These are phyloP conservation scores for Mrakia blollopis DNA, from an alignment of 768 basidiomycete genomes.

Conservation along the genomic window DNA sequence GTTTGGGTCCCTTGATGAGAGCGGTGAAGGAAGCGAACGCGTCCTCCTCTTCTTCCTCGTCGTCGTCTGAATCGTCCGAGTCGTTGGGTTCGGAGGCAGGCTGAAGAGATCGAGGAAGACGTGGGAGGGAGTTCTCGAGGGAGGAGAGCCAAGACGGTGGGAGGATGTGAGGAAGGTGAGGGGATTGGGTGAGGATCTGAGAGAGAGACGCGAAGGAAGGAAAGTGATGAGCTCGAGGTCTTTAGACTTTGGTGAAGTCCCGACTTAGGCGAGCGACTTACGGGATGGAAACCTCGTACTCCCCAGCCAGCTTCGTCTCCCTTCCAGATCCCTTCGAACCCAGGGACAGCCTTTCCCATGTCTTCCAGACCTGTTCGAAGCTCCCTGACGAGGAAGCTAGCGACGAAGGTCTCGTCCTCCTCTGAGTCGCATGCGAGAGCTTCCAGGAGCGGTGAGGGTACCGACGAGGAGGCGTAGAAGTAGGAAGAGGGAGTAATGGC, in stretches of 20 bases:
- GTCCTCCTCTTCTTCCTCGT: constrained; percentile 32
- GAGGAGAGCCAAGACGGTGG: constrained; percentile 48
- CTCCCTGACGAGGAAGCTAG: constrained; percentile 26
- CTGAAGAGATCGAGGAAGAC: constrained; percentile 40
- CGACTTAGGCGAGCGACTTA: constrained; percentile 39
- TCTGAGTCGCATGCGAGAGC: neutral
- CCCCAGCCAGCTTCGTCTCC: constrained; percentile 31
- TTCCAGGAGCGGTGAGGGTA: constrained; percentile 2
- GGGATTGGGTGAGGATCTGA: constrained; percentile 21
- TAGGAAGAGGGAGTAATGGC: constrained; percentile 9
- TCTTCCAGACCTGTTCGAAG: constrained; percentile 20
- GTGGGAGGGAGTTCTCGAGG: constrained; percentile 35
- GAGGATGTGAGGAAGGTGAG: constrained; percentile 36
- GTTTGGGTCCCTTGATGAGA: constrained; percentile 78
- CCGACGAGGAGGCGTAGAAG: neutral
- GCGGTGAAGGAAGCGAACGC: constrained; percentile 47
- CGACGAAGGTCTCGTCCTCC: neutral
- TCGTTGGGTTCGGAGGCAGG: constrained; percentile 33
- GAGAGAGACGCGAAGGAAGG: neutral
- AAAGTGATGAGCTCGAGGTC: neutral
- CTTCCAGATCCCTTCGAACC: constrained; percentile 27
- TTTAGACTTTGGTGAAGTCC: no score
- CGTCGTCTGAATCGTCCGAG: constrained; percentile 43
- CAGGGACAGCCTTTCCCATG: constrained; percentile 22
- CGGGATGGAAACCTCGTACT: constrained; percentile 49